These are phyloP conservation scores for Saccharomycopsis phalli DNA, from an alignment of 1,139 yeast species.

Conservation along the genomic window DNA sequence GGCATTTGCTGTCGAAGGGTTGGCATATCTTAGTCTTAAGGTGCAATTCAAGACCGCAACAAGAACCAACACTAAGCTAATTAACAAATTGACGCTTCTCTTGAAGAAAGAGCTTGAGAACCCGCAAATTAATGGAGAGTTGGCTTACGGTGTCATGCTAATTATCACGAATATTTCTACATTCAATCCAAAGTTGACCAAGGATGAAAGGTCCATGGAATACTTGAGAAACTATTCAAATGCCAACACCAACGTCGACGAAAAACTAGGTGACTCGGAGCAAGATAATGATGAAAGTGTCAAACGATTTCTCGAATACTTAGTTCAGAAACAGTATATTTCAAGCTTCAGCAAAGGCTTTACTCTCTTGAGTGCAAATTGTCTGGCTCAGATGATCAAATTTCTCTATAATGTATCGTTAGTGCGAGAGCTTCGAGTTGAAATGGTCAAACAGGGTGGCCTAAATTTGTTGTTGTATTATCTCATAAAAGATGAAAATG, in stretches of 20 bases:
- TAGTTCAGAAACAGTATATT: slow-evolving; percentile 5
- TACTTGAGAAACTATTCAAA: slow-evolving; percentile 32
- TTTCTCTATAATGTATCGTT: slow-evolving; percentile 23
- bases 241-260: slow-evolving; percentile 26
- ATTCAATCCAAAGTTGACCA: slow-evolving; percentile 25
- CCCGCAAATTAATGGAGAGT: slow-evolving; percentile 18
- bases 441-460: slow-evolving; percentile 40
- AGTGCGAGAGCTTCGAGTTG: slow-evolving; percentile 27
- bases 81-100: slow-evolving; percentile 24
- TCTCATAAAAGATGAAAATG: slow-evolving; percentile 29
- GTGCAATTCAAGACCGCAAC: slow-evolving; percentile 28
- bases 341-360: slow-evolving; percentile 17
- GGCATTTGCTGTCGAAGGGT: slow-evolving; percentile 37
- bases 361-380: slow-evolving; percentile 20
- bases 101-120: background rate
- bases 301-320: slow-evolving; percentile 18
- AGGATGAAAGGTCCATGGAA: slow-evolving; percentile 27
- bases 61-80: slow-evolving; percentile 30
- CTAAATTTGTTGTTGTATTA: slow-evolving; percentile 33
- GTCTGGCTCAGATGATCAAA: slow-evolving; percentile 22
- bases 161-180: slow-evolving; percentile 34
- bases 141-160: slow-evolving; percentile 34
- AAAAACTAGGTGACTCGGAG: slow-evolving; percentile 25
- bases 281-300: slow-evolving; percentile 25
- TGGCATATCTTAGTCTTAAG: slow-evolving; percentile 40